These are phyloP conservation scores for Arabis alpina DNA, from an alignment of 345 rosid genomes.

Conservation along the genomic window DNA sequence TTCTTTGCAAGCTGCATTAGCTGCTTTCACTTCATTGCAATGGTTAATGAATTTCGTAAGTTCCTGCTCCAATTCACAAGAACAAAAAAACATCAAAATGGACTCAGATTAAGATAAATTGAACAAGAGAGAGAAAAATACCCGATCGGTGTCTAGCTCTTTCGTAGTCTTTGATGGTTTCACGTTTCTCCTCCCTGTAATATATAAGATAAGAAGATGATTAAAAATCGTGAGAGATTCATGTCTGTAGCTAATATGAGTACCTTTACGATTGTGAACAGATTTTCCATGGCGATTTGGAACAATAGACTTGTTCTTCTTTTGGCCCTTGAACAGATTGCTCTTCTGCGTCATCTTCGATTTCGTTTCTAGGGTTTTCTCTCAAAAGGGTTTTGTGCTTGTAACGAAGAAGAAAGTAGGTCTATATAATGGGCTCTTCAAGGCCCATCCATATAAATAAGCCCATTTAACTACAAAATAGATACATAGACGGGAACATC, in stretches of 20 bases:
- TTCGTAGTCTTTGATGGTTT: constrained; percentile 75
- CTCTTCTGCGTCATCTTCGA: constrained; percentile 86
- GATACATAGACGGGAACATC: too few relatives aligned
- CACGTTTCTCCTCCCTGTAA: constrained; percentile 67
- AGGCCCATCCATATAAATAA: not conserved
- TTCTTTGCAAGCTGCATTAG: constrained; percentile 73
- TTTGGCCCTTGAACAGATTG: constrained; percentile 78
- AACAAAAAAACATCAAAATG: not conserved
- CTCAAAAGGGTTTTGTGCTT: constrained; percentile 18
- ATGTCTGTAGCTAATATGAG: not conserved
- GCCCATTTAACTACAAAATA: not conserved
- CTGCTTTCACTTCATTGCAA: constrained; percentile 85
- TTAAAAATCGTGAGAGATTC: not conserved
- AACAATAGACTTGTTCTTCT: constrained; percentile 71
- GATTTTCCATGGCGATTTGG: constrained; percentile 84
- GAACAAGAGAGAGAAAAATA: constrained; percentile 30
- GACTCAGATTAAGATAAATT: not conserved
- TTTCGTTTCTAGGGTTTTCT: constrained; percentile 39
- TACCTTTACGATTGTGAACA: constrained; percentile 68
- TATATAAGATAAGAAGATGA: not conserved
- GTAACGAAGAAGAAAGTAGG: not conserved
- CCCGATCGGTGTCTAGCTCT: constrained; percentile 75
- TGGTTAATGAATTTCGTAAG: constrained; percentile 84
- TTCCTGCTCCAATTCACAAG: constrained; percentile 53
- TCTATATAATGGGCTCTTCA: constrained; percentile 9